These are phyloP conservation scores for Galerina marginata DNA, from an alignment of 768 basidiomycete species.

Conservation along the genomic window DNA sequence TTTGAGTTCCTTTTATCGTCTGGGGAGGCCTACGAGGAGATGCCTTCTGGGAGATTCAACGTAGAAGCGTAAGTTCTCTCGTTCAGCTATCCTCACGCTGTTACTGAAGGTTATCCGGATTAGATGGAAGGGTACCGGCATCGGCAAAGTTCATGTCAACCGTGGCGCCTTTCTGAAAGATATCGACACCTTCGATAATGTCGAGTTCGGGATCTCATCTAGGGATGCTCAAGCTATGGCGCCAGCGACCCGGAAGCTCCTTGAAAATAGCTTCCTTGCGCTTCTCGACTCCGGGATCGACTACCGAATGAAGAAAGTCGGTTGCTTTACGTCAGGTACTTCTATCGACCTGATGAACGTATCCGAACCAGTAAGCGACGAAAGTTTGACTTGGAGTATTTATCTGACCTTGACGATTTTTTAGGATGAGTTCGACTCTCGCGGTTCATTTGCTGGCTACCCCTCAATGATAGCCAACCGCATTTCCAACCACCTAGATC, in stretches of 20 bases:
- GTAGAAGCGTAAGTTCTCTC: constrained; percentile 31
- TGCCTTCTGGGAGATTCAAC: constrained; percentile 39
- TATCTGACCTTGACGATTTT: not conserved
- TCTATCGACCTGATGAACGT: constrained; percentile 25
- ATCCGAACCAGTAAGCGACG: constrained; percentile 31
- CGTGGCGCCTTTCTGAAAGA: constrained; percentile 45
- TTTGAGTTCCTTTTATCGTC: constrained; percentile 41
- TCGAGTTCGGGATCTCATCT: constrained; percentile 45
- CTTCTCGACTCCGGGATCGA: constrained; percentile 55
- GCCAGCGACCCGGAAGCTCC: constrained; percentile 37
- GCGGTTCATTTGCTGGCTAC: constrained; percentile 38
- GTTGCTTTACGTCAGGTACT: constrained; percentile 44
- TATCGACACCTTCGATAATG: constrained; percentile 38
- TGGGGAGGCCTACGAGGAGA: constrained; percentile 35
- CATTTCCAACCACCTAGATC: constrained; percentile 46
- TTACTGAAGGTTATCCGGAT: not conserved
- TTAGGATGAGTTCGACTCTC: constrained; percentile 39
- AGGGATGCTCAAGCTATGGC: constrained; percentile 43
- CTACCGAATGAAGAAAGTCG: constrained; percentile 47
- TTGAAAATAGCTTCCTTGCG: constrained; percentile 45
- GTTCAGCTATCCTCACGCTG: not conserved
- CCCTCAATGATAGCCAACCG: constrained; percentile 45
- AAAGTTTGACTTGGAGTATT: not conserved
- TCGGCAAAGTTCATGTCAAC: constrained; percentile 33
- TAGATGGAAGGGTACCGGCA: constrained; percentile 30